phyloP scores from a whole-genome alignment of 2,329 filamentous ascomycete species.

The Xylaria arbuscula region DNA sequence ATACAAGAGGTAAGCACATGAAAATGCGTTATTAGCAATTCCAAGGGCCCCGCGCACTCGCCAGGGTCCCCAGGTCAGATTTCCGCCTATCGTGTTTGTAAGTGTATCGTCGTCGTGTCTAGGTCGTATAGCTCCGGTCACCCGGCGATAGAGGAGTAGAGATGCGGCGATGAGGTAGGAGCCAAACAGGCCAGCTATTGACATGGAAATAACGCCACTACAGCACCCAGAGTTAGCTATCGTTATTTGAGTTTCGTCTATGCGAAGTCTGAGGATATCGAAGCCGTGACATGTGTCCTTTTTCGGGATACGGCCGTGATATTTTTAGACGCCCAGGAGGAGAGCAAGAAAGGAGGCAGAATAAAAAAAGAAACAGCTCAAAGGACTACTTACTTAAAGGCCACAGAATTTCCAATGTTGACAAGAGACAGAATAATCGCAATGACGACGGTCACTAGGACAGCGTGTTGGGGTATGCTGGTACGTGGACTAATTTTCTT shows the following conservation, averaged over 20 bases:
- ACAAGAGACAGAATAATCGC: slow-evolving; percentile 42
- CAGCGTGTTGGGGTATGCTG: slow-evolving; percentile 40
- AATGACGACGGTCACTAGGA: slow-evolving; percentile 38
- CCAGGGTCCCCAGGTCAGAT: slow-evolving; percentile 43
- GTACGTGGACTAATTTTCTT: slow-evolving; percentile 41
- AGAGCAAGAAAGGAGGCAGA: neutral
- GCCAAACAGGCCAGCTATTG: slow-evolving; percentile 42
- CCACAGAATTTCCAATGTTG: slow-evolving; percentile 41
- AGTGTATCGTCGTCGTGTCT: slow-evolving; percentile 34
- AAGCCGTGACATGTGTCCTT: neutral
- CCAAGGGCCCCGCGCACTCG: slow-evolving; percentile 38
- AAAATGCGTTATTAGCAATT: slow-evolving; percentile 42
- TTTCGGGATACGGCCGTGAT: too few species aligned
- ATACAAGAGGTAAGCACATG: slow-evolving; percentile 40
- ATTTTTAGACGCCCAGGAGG: neutral
- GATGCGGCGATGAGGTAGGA: slow-evolving; percentile 41
- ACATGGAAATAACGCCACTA: slow-evolving; percentile 42
- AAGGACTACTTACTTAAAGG: slow-evolving; percentile 37
- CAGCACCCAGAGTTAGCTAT: neutral
- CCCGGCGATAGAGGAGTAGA: slow-evolving; percentile 37
- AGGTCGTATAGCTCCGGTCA: slow-evolving; percentile 39
- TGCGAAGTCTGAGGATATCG: neutral
- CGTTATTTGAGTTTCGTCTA: neutral
- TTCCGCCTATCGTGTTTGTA: slow-evolving; percentile 38
- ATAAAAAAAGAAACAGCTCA: neutral